phyloP scores from a whole-genome alignment of 2,329 filamentous ascomycete genomes.

The Alternaria atra region DNA sequence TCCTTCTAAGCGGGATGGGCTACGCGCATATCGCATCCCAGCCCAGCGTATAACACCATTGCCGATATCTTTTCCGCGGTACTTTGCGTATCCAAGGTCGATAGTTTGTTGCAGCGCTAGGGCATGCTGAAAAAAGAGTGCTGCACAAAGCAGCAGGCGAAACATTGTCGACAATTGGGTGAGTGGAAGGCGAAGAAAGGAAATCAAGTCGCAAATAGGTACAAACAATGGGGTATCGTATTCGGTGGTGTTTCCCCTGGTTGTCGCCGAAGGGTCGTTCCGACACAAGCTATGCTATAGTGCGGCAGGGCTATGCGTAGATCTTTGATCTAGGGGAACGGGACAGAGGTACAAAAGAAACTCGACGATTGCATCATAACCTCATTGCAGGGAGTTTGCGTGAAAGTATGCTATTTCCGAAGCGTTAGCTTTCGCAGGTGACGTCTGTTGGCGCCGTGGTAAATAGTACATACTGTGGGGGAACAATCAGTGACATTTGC shows the following conservation, averaged over 20 bases:
- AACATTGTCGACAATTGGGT: constrained; percentile 24
- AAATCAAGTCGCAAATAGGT: neutral
- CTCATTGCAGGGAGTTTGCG: neutral
- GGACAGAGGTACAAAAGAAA: neutral
- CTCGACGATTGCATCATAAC: constrained; percentile 6
- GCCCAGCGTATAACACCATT: constrained; percentile 75
- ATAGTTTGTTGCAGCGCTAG: constrained; percentile 58
- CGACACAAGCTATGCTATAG: constrained; percentile 12
- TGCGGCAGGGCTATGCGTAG: neutral
- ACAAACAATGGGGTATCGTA: neutral
- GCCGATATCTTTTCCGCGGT: constrained; percentile 64
- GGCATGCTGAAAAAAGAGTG: constrained; percentile 31
- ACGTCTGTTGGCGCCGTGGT: neutral
- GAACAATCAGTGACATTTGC: neutral
- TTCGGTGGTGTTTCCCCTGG: constrained; percentile 5
- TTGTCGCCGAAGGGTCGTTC: constrained; percentile 1
- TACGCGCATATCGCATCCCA: constrained; percentile 74
- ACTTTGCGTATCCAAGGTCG: constrained; percentile 72
- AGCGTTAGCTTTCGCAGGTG: neutral
- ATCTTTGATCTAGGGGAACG: constrained; percentile 7
- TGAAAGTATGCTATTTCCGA: constrained; percentile 1
- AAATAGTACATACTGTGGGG: constrained; percentile 1
- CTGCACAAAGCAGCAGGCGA: constrained; percentile 33
- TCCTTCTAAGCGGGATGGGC: constrained; percentile 41
- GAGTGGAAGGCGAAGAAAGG: neutral